Evolutionary conservation across 805 yeast species (phyloP).

Genomic region (Ogataea minuta): DNA sequence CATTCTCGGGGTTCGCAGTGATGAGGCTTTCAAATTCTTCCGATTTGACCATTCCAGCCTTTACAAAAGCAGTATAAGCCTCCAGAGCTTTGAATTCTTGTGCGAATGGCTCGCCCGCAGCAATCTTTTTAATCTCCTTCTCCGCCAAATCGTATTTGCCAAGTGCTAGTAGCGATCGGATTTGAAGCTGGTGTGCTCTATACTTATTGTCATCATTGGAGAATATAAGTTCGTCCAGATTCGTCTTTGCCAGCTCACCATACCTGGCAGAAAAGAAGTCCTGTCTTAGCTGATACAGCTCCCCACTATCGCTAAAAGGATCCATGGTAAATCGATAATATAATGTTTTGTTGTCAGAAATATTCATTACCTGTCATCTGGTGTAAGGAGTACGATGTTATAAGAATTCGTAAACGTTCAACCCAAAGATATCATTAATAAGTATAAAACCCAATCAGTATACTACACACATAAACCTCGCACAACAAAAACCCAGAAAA

Average conservation of each 20-base stretch:
- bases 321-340: constrained; percentile 18
- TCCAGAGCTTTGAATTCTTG: constrained; percentile 18
- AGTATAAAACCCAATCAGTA: constrained; percentile 17
- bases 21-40: constrained; percentile 21
- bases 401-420: constrained; percentile 11
- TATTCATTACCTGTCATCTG: constrained; percentile 7
- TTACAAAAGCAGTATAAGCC: constrained; percentile 13
- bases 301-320: constrained; percentile 28
- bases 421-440: constrained; percentile 18
- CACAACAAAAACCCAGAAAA: constrained; percentile 7
- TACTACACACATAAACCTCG: constrained; percentile 17
- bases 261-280: constrained; percentile 30
- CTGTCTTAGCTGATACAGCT: constrained; percentile 32
- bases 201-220: constrained; percentile 25
- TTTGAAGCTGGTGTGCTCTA: constrained; percentile 27
- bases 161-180: constrained; percentile 20
- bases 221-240: constrained; percentile 29
- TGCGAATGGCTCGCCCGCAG: constrained; percentile 11
- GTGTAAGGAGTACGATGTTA: constrained; percentile 4
- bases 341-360: constrained; percentile 3
- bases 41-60: constrained; percentile 12
- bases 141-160: constrained; percentile 20
- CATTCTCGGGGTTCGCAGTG: constrained; percentile 22
- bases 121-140: constrained; percentile 9
- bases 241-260: constrained; percentile 17